A percentile compares a stretch with the other conserved stretches of the same genome.
Conservation (phyloP, 1,284 basidiomycete species). For the Sutorius eximius region DNA sequence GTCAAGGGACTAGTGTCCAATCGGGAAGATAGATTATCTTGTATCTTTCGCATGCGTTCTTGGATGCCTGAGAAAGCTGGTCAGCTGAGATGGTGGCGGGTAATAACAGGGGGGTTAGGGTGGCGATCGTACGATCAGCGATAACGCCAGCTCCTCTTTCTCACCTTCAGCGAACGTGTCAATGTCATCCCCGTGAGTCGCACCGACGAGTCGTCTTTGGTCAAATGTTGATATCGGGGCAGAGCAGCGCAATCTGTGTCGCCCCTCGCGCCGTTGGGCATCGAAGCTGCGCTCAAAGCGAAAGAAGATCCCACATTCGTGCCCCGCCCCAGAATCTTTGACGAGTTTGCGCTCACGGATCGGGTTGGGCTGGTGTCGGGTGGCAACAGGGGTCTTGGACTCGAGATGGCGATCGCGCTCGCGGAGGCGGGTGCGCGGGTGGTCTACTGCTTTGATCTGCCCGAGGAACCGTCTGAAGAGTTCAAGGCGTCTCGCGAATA, state of each 20-base stretch:
- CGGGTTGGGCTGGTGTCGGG: constrained; percentile 78
- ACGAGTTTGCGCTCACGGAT: constrained; percentile 75
- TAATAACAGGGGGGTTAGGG: not conserved
- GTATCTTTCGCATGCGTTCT: not conserved
- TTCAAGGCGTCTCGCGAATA: constrained; percentile 60
- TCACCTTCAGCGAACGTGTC: not conserved
- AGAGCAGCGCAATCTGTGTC: constrained; percentile 45
- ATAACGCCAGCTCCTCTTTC: not conserved
- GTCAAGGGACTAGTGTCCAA: not conserved
- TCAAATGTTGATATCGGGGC: not conserved
- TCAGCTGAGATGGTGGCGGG: not conserved
- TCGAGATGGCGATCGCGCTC: constrained; percentile 78
- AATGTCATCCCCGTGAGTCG: constrained; percentile 25
- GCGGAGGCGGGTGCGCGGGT: constrained; percentile 75
- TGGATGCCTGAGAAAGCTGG: not conserved
- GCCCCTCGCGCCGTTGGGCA: constrained; percentile 60
- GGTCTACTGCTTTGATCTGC: constrained; percentile 78
- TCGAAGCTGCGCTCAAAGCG: constrained; percentile 55
- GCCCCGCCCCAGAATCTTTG: constrained; percentile 54
- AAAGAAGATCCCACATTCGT: constrained; percentile 35
- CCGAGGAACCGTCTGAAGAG: constrained; percentile 61
- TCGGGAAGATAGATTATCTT: not conserved
- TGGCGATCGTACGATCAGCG: constrained; percentile 1
- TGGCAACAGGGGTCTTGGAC: constrained; percentile 77
- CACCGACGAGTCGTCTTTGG: not conserved